Percentiles rank a stretch among this genome's conserved stretches.
These are phyloP conservation scores for Nothophaeocryptopus gaeumannii DNA, from an alignment of 2,329 filamentous ascomycete genomes.

Conservation along the genomic window DNA sequence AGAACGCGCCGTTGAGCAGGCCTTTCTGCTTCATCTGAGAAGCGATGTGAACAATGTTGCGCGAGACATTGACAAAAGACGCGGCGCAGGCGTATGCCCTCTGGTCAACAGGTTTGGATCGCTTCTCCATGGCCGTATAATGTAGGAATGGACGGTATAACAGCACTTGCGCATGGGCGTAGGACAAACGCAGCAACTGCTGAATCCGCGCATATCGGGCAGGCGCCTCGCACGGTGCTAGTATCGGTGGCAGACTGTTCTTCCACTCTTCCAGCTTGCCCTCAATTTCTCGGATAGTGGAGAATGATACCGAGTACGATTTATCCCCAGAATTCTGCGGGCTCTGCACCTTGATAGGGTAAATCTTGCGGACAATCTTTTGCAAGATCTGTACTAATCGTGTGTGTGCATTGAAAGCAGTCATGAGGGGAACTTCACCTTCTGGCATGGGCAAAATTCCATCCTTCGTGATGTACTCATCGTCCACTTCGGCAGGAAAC, in stretches of 20 bases:
- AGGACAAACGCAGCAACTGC: slow-evolving; percentile 74
- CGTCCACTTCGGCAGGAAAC: slow-evolving; percentile 82
- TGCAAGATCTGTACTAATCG: slow-evolving; percentile 56
- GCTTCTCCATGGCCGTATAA: slow-evolving; percentile 65
- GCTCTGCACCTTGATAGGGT: slow-evolving; percentile 56
- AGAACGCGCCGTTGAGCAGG: slow-evolving; percentile 76
- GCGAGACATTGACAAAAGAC: slow-evolving; percentile 63
- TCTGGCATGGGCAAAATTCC: slow-evolving; percentile 54
- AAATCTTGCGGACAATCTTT: slow-evolving; percentile 63
- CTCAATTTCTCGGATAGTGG: slow-evolving; percentile 63
- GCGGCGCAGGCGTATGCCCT: slow-evolving; percentile 73
- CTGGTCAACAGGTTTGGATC: slow-evolving; percentile 61
- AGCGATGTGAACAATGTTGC: slow-evolving; percentile 77
- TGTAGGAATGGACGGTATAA: slow-evolving; percentile 81
- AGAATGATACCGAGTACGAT: slow-evolving; percentile 62
- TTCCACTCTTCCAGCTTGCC: slow-evolving; percentile 62
- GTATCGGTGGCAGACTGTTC: slow-evolving; percentile 66
- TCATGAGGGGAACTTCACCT: slow-evolving; percentile 55
- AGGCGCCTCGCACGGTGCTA: slow-evolving; percentile 77
- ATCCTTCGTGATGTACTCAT: slow-evolving; percentile 50
- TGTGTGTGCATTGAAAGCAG: slow-evolving; percentile 60
- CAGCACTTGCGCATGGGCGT: slow-evolving; percentile 78
- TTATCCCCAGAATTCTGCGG: slow-evolving; percentile 44
- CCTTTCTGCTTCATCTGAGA: slow-evolving; percentile 73
- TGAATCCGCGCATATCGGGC: slow-evolving; percentile 65